These are phyloP conservation scores for Nakazawaea siamensis DNA, from an alignment of 805 yeast species.

Conservation along the genomic window DNA sequence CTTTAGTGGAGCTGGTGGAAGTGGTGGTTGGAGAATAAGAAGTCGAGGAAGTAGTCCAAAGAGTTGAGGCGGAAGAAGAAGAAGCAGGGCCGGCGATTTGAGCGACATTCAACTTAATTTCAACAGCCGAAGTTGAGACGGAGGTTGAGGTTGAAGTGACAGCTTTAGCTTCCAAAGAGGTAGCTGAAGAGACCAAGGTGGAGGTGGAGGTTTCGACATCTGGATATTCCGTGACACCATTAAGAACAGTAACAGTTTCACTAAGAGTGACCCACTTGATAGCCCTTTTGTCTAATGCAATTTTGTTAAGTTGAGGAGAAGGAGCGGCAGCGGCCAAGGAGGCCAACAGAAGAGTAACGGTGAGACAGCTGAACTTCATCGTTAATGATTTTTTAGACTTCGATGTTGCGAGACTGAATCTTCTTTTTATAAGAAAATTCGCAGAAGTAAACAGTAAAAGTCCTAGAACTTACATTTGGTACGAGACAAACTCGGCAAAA, in stretches of 20 bases:
- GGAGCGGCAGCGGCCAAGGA: conserved; percentile 3
- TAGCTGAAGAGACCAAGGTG: too few species aligned
- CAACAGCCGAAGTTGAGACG: background rate
- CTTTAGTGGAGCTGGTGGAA: conserved; percentile 17
- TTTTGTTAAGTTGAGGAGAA: conserved; percentile 1
- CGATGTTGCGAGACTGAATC: too few species aligned
- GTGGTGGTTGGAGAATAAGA: conserved; percentile 16
- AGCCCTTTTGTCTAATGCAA: conserved; percentile 3
- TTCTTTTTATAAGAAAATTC: too few species aligned
- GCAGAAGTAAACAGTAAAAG: too few species aligned
- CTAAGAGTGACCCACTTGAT: conserved; percentile 2
- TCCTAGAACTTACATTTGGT: too few species aligned
- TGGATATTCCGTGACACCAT: conserved; percentile 7
- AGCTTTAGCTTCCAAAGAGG: conserved; percentile 12
- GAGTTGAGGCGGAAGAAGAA: conserved; percentile 13
- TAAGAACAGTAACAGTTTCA: conserved; percentile 6
- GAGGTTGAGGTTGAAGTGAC: background rate
- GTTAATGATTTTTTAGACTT: too few species aligned
- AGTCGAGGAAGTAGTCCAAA: conserved; percentile 16
- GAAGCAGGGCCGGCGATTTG: conserved; percentile 5
- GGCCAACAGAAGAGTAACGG: background rate
- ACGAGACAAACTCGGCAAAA: too few species aligned
- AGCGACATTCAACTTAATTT: background rate
- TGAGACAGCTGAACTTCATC: too few species aligned
- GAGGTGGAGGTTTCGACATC: conserved; percentile 7